A percentile compares a stretch with the other conserved stretches of the same genome.
These are phyloP conservation scores for Sherardia arvensis DNA, from an alignment of 257 asterid species.

Conservation along the genomic window DNA sequence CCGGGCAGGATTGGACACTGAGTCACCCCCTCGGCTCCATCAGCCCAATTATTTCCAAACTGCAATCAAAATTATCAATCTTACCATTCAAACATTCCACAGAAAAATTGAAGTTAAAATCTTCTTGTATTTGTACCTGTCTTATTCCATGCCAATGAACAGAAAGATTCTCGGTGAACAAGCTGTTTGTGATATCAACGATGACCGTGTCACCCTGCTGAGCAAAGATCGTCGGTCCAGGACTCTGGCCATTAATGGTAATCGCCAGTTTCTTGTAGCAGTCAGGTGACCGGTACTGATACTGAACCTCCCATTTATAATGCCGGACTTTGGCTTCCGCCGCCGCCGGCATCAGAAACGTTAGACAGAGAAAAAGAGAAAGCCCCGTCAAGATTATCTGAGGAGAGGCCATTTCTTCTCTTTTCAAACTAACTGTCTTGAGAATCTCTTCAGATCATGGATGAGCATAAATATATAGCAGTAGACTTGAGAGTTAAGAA, in stretches of 20 bases:
- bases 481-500: too few species aligned
- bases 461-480: too few species aligned
- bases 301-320: constrained; percentile 79
- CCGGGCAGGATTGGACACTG: constrained; percentile 89
- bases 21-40: constrained; percentile 90
- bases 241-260: constrained; percentile 66
- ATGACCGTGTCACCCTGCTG: constrained; percentile 68
- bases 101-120: too few species aligned
- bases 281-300: constrained; percentile 75
- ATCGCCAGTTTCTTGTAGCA: constrained; percentile 58
- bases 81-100: too few species aligned
- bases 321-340: constrained; percentile 44
- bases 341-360: constrained; percentile 14
- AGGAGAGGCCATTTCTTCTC: neutral
- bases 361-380: constrained; percentile 5
- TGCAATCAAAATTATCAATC: constrained; percentile 19
- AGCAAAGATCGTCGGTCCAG: constrained; percentile 78
- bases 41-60: constrained; percentile 93
- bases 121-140: constrained; percentile 37
- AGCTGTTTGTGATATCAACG: constrained; percentile 59
- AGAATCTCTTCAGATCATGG: too few species aligned
- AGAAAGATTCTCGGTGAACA: constrained; percentile 69
- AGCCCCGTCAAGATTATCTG: neutral
- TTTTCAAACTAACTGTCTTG: too few species aligned
- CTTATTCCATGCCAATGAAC: constrained; percentile 97